Evolutionary conservation across 148 eudicot genomes (phyloP), one percentile per base, ranked within the genome.

Genomic region (Amaranthus palmeri): DNA sequence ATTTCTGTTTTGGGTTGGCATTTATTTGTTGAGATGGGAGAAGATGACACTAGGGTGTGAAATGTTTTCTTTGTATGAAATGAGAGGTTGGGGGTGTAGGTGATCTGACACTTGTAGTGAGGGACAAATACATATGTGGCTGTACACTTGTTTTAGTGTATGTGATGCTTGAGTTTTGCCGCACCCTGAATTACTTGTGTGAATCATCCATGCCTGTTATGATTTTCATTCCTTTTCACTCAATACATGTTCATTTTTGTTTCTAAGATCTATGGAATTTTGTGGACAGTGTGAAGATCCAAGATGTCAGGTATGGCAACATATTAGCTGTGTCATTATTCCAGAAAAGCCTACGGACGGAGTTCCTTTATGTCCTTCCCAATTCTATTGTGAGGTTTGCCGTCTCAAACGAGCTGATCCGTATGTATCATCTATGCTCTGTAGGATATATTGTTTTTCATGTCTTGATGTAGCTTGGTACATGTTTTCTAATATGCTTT

Each of bases 371-470:
- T 80, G 75, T 81, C 83, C 83, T 49, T 70, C 88, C 36, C 82
- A 80, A 46, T 88, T 87, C 69, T 84, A 81, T 60, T 90, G 96
- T 69, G 96, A 90, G 83, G 73, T 90, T 59, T 90, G 96, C 65
- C 87, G 96, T 72, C 88, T 90, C 17, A 68, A 40, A 65, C 85
- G 90, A 58, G 91, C 92, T 49, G 92, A 87, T 71, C 96, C 91
- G 96, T 90, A 86, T 40, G 96, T 84, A 78, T 41, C 69, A 51
- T 73, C 45, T 2, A 8, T 41, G 10, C 11, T 49, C 67, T 71
- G 3, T 54, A 57, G 46, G 43, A 15, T 56, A 36, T 59, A 48
- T 47, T 8, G 65, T 5, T 42, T 44, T 10, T 53, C 36, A 25
- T 76, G 25, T 51, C 12, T 41, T 17, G 60, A 7, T 49, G 7